phyloP scores from a whole-genome alignment of 1,284 basidiomycete species.

The Trichosporon coremiiforme region DNA sequence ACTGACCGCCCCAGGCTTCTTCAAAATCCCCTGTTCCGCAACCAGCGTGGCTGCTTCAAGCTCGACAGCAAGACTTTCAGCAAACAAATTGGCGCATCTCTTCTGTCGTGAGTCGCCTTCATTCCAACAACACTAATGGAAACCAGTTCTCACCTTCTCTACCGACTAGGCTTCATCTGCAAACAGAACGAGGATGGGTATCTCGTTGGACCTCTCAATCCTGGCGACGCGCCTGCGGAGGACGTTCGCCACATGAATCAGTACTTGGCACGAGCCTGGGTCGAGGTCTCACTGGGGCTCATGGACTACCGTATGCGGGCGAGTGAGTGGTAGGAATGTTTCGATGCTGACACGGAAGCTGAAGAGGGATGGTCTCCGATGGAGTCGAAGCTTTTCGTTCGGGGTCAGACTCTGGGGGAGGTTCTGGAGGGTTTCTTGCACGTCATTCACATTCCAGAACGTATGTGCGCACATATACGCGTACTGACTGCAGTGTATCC shows the following conservation, averaged over 20 bases:
- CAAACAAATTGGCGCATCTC: constrained; percentile 38
- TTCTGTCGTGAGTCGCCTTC: constrained; percentile 34
- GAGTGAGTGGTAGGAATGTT: constrained; percentile 26
- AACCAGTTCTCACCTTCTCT: constrained; percentile 41
- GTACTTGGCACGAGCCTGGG: constrained; percentile 51
- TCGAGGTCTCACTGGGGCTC: constrained; percentile 43
- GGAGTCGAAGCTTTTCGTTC: constrained; percentile 23
- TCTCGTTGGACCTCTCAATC: constrained; percentile 44
- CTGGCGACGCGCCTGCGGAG: constrained; percentile 33
- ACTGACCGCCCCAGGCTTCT: constrained; percentile 36
- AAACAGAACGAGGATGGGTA: constrained; percentile 39
- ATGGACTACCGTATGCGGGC: constrained; percentile 30
- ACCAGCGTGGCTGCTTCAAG: constrained; percentile 47
- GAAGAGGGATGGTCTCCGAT: background rate
- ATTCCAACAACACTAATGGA: background rate
- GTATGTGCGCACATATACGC: constrained; percentile 13
- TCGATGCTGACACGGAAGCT: background rate
- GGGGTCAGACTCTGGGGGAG: constrained; percentile 27
- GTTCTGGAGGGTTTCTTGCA: constrained; percentile 27
- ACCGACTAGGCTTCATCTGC: constrained; percentile 49
- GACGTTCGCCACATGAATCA: constrained; percentile 43
- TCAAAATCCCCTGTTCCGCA: constrained; percentile 47
- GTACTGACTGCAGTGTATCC: constrained; percentile 18
- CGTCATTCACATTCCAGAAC: constrained; percentile 19
- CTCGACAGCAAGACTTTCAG: constrained; percentile 43